Conservation (phyloP, 176 grass and related monocot genomes). For the Triticum aestivum region IWGSC_CS_RefSeq_v2.1 NC_057799.1:58799568-58800067, state of each 20-base stretch:
- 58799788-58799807: neutral
- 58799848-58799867: conserved; percentile 29
- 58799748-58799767: conserved; percentile 36
- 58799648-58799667: neutral
- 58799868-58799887: conserved; percentile 18
- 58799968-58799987: neutral
- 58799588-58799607: neutral
- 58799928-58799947: conserved; percentile 18
- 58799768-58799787: neutral
- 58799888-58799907: conserved; percentile 22
- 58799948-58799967: neutral
- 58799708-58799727: neutral
- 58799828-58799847: conserved; percentile 49
- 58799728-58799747: neutral
- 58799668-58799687: neutral
- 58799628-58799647: neutral
- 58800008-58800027: too few species aligned
- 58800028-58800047: too few species aligned
- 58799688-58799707: too few species aligned
- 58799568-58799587: neutral
- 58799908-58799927: conserved; percentile 21
- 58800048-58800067: too few species aligned
- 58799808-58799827: conserved; percentile 17
- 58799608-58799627: neutral
- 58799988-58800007: neutral